A percentile compares a stretch with the other conserved stretches of the same genome.
These are phyloP conservation scores for Mycena metata DNA, from an alignment of 768 basidiomycete species.

Conservation along the genomic window DNA sequence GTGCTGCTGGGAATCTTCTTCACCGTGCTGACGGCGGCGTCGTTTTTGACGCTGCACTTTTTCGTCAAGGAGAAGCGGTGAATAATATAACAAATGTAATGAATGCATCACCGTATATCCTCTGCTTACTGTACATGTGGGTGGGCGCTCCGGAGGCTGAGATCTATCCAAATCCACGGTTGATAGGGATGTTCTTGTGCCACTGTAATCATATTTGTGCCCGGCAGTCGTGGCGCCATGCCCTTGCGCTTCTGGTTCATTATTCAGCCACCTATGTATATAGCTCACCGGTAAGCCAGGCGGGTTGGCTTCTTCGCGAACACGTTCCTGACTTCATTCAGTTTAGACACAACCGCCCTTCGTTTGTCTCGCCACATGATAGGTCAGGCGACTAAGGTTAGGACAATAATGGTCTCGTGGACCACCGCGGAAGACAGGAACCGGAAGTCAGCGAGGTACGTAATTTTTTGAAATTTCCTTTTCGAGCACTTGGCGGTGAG, in stretches of 20 bases:
- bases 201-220: slow-evolving; percentile 9
- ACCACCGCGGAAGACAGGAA: background rate
- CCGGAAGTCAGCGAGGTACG: background rate
- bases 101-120: slow-evolving; percentile 3
- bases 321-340: background rate
- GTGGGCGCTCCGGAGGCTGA: background rate
- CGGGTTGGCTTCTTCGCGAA: background rate
- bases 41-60: slow-evolving; percentile 86
- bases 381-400: background rate
- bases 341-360: background rate
- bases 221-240: background rate
- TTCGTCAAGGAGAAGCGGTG: slow-evolving; percentile 87
- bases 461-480: background rate
- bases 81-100: slow-evolving; percentile 1
- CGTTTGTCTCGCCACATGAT: background rate
- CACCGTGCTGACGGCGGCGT: slow-evolving; percentile 78
- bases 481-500: slow-evolving; percentile 6
- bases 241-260: too few species aligned
- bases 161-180: slow-evolving; percentile 23
- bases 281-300: too few species aligned
- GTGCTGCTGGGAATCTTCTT: slow-evolving; percentile 90
- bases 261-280: too few species aligned
- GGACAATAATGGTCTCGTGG: too few species aligned
- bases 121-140: slow-evolving; percentile 6
- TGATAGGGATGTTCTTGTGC: slow-evolving; percentile 9